Evolutionary conservation across 768 basidiomycete genomes (phyloP).

Genomic region (Hirschioporus abietinus): DNA sequence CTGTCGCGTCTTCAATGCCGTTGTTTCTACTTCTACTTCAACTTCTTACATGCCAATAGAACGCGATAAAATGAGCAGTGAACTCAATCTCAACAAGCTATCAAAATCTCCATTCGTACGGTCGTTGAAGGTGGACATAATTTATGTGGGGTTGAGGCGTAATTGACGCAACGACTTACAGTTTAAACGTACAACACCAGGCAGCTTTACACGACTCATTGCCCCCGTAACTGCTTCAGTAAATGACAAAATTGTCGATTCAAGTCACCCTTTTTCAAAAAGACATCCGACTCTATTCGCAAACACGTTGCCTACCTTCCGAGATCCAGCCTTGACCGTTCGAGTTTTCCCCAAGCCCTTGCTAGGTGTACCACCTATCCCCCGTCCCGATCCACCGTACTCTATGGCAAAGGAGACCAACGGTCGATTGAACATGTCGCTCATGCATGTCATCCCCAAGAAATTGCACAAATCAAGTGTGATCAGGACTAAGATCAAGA

Average conservation of each 20-base stretch:
- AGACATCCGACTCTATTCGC: neutral
- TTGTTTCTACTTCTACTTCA: no score
- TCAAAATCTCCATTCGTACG: conserved; percentile 90
- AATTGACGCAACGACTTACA: conserved; percentile 83
- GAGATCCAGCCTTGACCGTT: conserved; percentile 17
- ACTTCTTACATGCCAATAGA: no score
- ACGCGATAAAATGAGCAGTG: neutral
- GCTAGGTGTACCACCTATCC: conserved; percentile 18
- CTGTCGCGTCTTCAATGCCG: no score
- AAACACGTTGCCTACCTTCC: conserved; percentile 8
- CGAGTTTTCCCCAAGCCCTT: conserved; percentile 28
- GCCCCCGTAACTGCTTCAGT: conserved; percentile 45
- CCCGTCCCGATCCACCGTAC: conserved; percentile 21
- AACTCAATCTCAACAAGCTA: conserved; percentile 49
- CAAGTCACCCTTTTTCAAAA: neutral
- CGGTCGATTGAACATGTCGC: conserved; percentile 30
- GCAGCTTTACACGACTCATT: conserved; percentile 43
- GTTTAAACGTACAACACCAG: conserved; percentile 62
- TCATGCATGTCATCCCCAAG: conserved; percentile 30
- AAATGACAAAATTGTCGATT: conserved; percentile 42
- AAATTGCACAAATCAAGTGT: conserved; percentile 25
- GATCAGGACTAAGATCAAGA: conserved; percentile 27
- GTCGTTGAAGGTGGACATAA: conserved; percentile 84
- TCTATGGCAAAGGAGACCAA: conserved; percentile 13
- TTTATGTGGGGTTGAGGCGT: conserved; percentile 96